Conservation (phyloP, 306 rosid species). For the Vicia faba region DNA sequence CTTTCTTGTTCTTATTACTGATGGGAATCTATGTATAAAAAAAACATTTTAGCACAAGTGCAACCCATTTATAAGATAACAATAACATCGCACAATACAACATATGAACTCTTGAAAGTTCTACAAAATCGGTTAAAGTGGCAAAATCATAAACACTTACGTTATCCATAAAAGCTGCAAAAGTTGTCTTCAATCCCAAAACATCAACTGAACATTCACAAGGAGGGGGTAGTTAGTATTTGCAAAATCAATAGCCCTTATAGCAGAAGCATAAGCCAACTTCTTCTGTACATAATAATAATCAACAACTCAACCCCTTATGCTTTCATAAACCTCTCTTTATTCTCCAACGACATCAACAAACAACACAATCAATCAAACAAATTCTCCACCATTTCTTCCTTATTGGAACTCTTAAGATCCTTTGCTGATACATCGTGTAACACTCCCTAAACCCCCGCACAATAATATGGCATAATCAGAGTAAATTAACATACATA, state of each 20-base stretch:
- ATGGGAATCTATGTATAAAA: slow-evolving; percentile 57
- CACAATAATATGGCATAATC: too few species aligned
- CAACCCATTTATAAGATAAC: slow-evolving; percentile 16
- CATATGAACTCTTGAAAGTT: neutral
- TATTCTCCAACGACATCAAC: slow-evolving; percentile 91
- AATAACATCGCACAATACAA: slow-evolving; percentile 18
- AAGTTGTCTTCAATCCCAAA: slow-evolving; percentile 91
- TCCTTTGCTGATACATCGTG: too few species aligned
- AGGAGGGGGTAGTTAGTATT: slow-evolving; percentile 95
- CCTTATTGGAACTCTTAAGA: slow-evolving; percentile 85
- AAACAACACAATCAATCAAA: slow-evolving; percentile 91
- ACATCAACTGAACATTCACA: slow-evolving; percentile 96
- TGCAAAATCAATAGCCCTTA: slow-evolving; percentile 94
- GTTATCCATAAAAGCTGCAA: slow-evolving; percentile 99
- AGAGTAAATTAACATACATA: too few species aligned
- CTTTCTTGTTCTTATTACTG: slow-evolving; percentile 86
- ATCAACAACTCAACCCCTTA: slow-evolving; percentile 98
- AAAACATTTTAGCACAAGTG: slow-evolving; percentile 30
- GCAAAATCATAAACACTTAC: slow-evolving; percentile 53
- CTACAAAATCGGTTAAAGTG: slow-evolving; percentile 5
- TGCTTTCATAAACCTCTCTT: slow-evolving; percentile 91
- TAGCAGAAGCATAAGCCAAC: slow-evolving; percentile 89
- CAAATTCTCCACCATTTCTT: slow-evolving; percentile 90
- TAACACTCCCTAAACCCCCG: too few species aligned
- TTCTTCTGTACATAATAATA: slow-evolving; percentile 92